Conservation (phyloP, 169 alveolate genomes). For the Miamiensis avidus region DNA sequence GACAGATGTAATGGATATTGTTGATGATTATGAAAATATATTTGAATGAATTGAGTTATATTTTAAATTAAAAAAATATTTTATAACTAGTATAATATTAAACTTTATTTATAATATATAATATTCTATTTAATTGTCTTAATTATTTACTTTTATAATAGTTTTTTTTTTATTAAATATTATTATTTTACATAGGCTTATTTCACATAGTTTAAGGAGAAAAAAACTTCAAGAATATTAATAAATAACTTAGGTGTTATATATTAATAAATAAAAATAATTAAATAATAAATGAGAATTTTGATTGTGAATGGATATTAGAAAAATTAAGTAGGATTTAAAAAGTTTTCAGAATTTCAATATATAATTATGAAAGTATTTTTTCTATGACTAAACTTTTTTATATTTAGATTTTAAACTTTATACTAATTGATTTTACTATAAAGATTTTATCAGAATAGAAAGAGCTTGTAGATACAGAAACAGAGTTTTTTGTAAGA, state of each 20-base stretch:
- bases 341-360: constrained; percentile 28
- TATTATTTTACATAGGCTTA: too few species aligned
- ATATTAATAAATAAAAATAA: not conserved
- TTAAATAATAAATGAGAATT: constrained; percentile 55
- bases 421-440: too few species aligned
- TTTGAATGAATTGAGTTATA: not conserved
- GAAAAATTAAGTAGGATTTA: constrained; percentile 31
- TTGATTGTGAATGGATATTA: constrained; percentile 65
- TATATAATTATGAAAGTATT: constrained; percentile 41
- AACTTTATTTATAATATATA: too few species aligned
- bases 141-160: too few species aligned
- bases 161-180: too few species aligned
- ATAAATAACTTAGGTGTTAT: too few species aligned
- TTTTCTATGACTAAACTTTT: constrained; percentile 20
- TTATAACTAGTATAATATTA: not conserved
- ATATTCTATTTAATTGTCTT: too few species aligned
- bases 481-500: constrained; percentile 61
- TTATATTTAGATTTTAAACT: constrained; percentile 7
- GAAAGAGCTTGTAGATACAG: constrained; percentile 47
- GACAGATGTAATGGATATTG: constrained; percentile 12
- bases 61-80: too few species aligned
- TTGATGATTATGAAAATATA: constrained; percentile 8
- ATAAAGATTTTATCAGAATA: constrained; percentile 39
- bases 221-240: not conserved
- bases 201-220: not conserved